Evolutionary conservation across 2,329 filamentous ascomycete genomes (phyloP), one percentile per base, ranked within the genome.

Genomic region (Diaporthe nobilis): DNA sequence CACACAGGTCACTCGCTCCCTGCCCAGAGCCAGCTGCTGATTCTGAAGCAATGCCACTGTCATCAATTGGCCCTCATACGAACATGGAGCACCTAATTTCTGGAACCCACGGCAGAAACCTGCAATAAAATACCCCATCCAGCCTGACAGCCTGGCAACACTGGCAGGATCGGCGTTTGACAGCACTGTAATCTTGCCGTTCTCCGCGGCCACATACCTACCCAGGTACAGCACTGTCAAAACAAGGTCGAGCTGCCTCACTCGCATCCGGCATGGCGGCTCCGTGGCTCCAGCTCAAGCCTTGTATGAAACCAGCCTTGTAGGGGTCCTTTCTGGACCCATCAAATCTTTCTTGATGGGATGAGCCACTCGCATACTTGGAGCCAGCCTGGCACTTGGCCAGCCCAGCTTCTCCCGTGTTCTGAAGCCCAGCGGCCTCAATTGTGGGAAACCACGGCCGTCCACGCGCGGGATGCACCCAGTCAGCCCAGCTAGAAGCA

Each of bases 61-160:
- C 71, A 55, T 65, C 71, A 65, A 73, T 73, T 73, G 58, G 58
- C 51, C 51, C 58, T 65, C 47, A 57, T 55, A 65, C 71, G 57
- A 73, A 44, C 47, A 73, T 63, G 71, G 71, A 65, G 47, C 71
- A 65, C 22, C 58, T 49, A 55, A 65, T 73, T 47, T 65, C 71
- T 73, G 47, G 71, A 65, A 31, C 47, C 71, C 58, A 65, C 58
- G 58, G 51, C 34, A 28, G n/a, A 55, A 70, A 70, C 49, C 49
- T 70, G 65, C 37, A 70, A 70, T 70, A 8, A 44, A 44, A 70
- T 42, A 15, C 47, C 47, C 47, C 47, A 13, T 53, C 15, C 39
- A 39, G 34, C 34, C 61, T 67, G 63, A 70, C 49, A 42, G 34
- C 65, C 47, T 55, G 65, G n/a, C 49, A 55, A 31, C 49, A 70